These are phyloP conservation scores for Beauveria sp. DNA, from an alignment of 2,329 filamentous ascomycete genomes.

Conservation along the genomic window DNA sequence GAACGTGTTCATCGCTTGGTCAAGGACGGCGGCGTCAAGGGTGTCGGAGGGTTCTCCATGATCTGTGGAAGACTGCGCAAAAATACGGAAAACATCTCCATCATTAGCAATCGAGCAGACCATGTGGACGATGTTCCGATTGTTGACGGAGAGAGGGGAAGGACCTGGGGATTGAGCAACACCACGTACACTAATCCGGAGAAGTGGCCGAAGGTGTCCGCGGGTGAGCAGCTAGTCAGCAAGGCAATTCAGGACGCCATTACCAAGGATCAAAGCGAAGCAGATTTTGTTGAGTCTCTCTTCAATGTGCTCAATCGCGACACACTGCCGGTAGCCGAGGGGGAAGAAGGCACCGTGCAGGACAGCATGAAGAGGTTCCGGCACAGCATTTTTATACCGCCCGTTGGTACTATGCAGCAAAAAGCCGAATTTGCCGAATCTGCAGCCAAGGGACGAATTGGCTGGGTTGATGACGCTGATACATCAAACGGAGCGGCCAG, in stretches of 20 bases:
- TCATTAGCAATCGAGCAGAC: slow-evolving; percentile 55
- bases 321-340: slow-evolving; percentile 39
- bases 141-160: slow-evolving; percentile 43
- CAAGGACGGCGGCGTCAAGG: slow-evolving; percentile 44
- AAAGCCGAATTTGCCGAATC: slow-evolving; percentile 22
- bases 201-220: slow-evolving; percentile 54
- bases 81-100: slow-evolving; percentile 45
- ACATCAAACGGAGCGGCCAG: slow-evolving; percentile 25
- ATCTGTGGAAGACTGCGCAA: slow-evolving; percentile 53
- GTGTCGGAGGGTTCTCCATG: slow-evolving; percentile 59
- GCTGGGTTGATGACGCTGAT: not conserved
- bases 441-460: not conserved
- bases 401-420: slow-evolving; percentile 39
- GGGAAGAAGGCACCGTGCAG: slow-evolving; percentile 34
- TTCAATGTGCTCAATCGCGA: slow-evolving; percentile 50
- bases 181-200: slow-evolving; percentile 45
- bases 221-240: slow-evolving; percentile 40
- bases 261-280: slow-evolving; percentile 31
- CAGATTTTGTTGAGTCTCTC: slow-evolving; percentile 41
- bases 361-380: not conserved
- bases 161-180: slow-evolving; percentile 56
- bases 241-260: slow-evolving; percentile 35
- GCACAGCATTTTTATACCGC: slow-evolving; percentile 42
- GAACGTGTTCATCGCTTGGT: slow-evolving; percentile 47
- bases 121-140: slow-evolving; percentile 48